phyloP scores from a whole-genome alignment of 2,329 filamentous ascomycete species.

The Aspergillus brasiliensis region DNA sequence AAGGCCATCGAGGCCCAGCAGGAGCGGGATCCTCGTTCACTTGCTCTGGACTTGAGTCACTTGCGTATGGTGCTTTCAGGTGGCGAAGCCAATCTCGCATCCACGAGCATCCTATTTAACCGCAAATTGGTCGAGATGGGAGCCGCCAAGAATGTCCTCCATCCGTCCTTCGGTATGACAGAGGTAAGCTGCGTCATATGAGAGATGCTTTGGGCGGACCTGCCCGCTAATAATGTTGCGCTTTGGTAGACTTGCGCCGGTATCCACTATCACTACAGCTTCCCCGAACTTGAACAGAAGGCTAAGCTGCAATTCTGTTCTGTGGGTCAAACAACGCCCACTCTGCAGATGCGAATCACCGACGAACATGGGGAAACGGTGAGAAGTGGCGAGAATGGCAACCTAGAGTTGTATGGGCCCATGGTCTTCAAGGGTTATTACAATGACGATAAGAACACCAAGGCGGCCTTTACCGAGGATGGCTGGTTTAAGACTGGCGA shows the following conservation, averaged over 20 bases:
- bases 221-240: neutral
- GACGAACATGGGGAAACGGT: neutral
- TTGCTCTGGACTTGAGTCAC: conserved; percentile 26
- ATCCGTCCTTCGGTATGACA: conserved; percentile 38
- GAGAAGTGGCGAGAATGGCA: neutral
- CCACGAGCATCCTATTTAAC: conserved; percentile 39
- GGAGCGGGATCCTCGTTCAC: conserved; percentile 51
- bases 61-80: conserved; percentile 37
- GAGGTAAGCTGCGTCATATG: conserved; percentile 32
- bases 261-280: conserved; percentile 46
- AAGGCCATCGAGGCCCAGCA: conserved; percentile 22
- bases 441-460: neutral
- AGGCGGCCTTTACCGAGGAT: neutral
- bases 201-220: neutral
- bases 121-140: conserved; percentile 31
- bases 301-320: conserved; percentile 1
- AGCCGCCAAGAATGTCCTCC: conserved; percentile 45
- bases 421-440: conserved; percentile 6
- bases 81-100: conserved; percentile 41
- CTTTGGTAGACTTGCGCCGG: conserved; percentile 49
- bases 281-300: conserved; percentile 43
- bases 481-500: conserved; percentile 5
- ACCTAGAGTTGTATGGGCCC: conserved; percentile 1
- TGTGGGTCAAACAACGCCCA: neutral
- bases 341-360: neutral